Conservation (phyloP, 345 rosid species). For the Eutrema yunnanense region DNA sequence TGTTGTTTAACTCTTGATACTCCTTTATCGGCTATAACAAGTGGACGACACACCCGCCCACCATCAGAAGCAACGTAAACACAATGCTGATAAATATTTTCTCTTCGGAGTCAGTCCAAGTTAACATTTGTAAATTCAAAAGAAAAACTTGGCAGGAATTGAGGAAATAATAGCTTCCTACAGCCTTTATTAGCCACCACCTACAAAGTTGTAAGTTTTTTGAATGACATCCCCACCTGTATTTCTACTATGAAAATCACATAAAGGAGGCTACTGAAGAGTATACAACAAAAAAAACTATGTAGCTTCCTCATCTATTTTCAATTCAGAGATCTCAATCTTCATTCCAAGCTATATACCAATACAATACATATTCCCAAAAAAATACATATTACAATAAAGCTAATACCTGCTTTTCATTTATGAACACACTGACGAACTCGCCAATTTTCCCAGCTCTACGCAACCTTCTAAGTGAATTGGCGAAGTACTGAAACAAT, state of each 20-base stretch:
- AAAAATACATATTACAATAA: neutral
- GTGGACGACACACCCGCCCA: slow-evolving; percentile 98
- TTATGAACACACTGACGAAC: slow-evolving; percentile 79
- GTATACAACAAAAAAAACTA: neutral
- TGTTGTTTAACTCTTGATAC: slow-evolving; percentile 77
- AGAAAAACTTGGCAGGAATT: neutral
- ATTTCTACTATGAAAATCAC: slow-evolving; percentile 7
- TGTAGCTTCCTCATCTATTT: neutral
- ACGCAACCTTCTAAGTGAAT: slow-evolving; percentile 65
- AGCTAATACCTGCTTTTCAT: slow-evolving; percentile 81
- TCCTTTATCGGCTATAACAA: slow-evolving; percentile 93
- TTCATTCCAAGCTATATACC: neutral
- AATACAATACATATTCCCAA: neutral
- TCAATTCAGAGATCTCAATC: neutral
- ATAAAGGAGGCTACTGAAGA: neutral
- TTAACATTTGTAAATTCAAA: neutral
- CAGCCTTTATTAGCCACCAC: neutral
- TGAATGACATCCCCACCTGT: neutral
- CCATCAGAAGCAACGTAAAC: slow-evolving; percentile 98
- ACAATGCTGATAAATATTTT: slow-evolving; percentile 47
- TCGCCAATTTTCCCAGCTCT: slow-evolving; percentile 92
- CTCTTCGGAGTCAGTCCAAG: slow-evolving; percentile 17
- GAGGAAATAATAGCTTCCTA: neutral
- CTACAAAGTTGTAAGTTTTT: neutral
- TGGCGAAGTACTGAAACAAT: slow-evolving; percentile 54